Base-by-base conservation (phyloP, 2,329 filamentous ascomycete species). In the Fusarium robinianum region DNA sequence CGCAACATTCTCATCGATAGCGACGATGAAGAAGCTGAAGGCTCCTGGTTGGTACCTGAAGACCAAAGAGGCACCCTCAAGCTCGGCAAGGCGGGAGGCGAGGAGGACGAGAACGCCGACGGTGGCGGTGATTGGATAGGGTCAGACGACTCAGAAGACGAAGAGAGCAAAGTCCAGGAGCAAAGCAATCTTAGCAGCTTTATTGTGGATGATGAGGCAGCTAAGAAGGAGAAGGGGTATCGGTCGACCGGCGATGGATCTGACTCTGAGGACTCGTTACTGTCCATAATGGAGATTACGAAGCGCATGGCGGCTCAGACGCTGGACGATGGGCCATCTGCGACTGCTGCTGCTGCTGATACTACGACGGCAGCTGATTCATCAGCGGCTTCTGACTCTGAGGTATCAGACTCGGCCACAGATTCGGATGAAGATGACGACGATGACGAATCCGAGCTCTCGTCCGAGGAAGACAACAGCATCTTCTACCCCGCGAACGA, bases 81-180 rank as follows among this genome's bases (percentile, higher is more conserved):
- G n/a, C 74, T 91, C 11, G 88, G 87, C 33, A 87, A 84, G 63
- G 87, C 88, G 30, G 90, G 89, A n/a, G 89, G 88, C 4, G 80
- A 82, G n/a, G 87, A 90, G 38, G 89, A 95, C 51, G 90, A 95
- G 66, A 82, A 96, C 63, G 88, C 87, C 3, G 91, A 95, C 63
- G 90, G 90, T 2, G 89, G 86, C 4, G 91, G 90, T 15, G 88
- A 95, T 43, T 89, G 82, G 65, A 75, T 96, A 35, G 79, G 79
- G 24, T 83, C 85, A 0, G 82, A 87, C 19, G 87, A 94, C 60
- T 88, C 85, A 0, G 67, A 70, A 9, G 68, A 74, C 25, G 76
- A 79, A 3, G 79, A 78, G 6, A 74, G 75, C 8, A 77, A 80
- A 8, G 76, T 75, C 2, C 71, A 78, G 14, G 73, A 77, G 14